Base-by-base conservation (phyloP, 768 basidiomycete genomes). In the Paxillus involutus region DNA sequence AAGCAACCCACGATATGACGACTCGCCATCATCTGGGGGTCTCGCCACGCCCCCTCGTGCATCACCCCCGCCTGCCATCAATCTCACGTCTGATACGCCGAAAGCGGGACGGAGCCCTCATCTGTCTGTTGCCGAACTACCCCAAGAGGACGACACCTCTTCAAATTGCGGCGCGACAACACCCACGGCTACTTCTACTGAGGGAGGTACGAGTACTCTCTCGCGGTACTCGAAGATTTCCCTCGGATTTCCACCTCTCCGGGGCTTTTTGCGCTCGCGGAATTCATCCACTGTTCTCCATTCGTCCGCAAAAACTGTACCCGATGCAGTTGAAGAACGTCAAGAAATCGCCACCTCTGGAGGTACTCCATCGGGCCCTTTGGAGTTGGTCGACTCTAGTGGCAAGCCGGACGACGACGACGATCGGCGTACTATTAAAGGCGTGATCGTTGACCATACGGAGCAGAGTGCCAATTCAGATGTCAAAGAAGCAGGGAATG, bases 181-280 rank as follows among this genome's bases (percentile, higher is more conserved):
- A 11, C 86, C 86, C 3, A 85, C 77, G 36, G 66, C 56, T 43
- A 62, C 69, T 13, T 63, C 57, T n/a, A 39, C 65, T 62, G 46
- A 77, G 66, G 65, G 78, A 70, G 60, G 63, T 9, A 37, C 55
- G 12, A 44, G 49, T 14, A 51, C 69, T 16, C 50, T 59, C 19
- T 65, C 67, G 40, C 68, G 67, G 41, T 71, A 72, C 83, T 84
- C 73, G 46, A 70, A 71, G 47, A 59, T 70, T 44, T 67, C 71
- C 47, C 79, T 85, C 60, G 82, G 77, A 58, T 78, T 88, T 58
- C 78, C 81, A 45, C 82, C 86, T 6, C 77, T 89, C 37, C 75
- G 86, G 43, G 84, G 80, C 29, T 82, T 88, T 65, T 73, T 85
- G 50, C 81, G 86, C 36, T 74, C 78, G 19, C 81, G 86, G 46